These are phyloP conservation scores for Aspergillus chevalieri DNA, from an alignment of 2,329 filamentous ascomycete species.

Conservation along the genomic window DNA sequence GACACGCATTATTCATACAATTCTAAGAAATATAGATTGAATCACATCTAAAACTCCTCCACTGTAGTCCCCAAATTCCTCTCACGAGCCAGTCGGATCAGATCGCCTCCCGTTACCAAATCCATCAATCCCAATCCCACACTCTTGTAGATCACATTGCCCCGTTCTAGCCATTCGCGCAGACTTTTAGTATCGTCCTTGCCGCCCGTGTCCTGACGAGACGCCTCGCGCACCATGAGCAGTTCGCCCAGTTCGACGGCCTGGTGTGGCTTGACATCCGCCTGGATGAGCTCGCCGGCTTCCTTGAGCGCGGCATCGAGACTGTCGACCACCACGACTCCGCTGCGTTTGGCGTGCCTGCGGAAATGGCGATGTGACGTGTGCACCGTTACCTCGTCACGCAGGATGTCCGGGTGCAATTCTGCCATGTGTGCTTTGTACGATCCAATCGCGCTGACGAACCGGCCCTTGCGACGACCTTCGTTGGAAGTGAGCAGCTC, in stretches of 20 bases:
- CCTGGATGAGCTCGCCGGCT: conserved; percentile 79
- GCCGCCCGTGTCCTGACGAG: conserved; percentile 14
- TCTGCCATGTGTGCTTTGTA: conserved; percentile 73
- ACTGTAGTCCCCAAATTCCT: conserved; percentile 49
- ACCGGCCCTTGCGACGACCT: conserved; percentile 39
- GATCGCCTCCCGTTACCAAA: conserved; percentile 55
- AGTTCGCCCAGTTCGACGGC: conserved; percentile 85
- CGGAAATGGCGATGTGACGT: conserved; percentile 43
- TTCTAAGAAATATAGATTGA: background rate
- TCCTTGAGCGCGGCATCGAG: conserved; percentile 74
- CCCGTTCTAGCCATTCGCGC: conserved; percentile 55
- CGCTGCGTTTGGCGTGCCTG: conserved; percentile 51
- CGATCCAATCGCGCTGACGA: conserved; percentile 40
- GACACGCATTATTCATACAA: background rate
- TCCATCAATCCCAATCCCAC: conserved; percentile 66
- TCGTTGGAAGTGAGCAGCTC: conserved; percentile 60
- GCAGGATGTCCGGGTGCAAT: conserved; percentile 68
- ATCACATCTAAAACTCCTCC: conserved; percentile 33
- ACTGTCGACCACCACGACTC: conserved; percentile 59
- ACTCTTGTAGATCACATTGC: conserved; percentile 64
- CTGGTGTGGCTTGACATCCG: conserved; percentile 64
- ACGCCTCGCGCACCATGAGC: conserved; percentile 56
- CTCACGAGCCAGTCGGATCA: conserved; percentile 52
- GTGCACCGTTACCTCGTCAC: conserved; percentile 51
- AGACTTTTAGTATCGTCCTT: conserved; percentile 37